Percentiles rank a stretch among this genome's conserved stretches.
These are phyloP conservation scores for Lupinus albus DNA, from an alignment of 306 rosid genomes.

Conservation along the genomic window DNA sequence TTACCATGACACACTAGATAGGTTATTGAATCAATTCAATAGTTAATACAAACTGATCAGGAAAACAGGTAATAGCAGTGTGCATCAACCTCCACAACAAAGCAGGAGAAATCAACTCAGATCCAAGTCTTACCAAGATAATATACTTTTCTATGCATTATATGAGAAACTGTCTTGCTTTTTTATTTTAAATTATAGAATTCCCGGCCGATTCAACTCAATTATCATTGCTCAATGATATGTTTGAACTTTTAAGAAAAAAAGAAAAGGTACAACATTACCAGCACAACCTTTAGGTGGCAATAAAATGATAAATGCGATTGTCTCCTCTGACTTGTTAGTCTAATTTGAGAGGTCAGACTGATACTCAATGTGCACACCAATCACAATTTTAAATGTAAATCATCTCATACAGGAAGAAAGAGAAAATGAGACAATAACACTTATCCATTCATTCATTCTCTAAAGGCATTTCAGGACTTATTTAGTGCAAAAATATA, in stretches of 20 bases:
- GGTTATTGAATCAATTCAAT: conserved; percentile 5
- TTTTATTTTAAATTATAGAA: not conserved
- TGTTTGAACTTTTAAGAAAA: not conserved
- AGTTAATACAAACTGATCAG: conserved; percentile 5
- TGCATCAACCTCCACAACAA: conserved; percentile 16
- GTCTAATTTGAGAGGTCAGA: too few species aligned
- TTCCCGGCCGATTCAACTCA: not conserved
- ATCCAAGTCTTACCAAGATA: not conserved
- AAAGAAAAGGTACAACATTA: not conserved
- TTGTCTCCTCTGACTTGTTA: too few species aligned
- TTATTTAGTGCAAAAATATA: not conserved
- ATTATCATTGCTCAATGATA: conserved; percentile 13
- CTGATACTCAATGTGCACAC: too few species aligned
- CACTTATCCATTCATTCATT: not conserved
- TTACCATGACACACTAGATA: conserved; percentile 11
- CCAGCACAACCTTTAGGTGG: not conserved
- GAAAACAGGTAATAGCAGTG: not conserved
- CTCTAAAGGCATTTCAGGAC: not conserved
- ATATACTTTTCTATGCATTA: not conserved
- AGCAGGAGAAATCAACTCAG: not conserved
- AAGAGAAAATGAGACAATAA: not conserved
- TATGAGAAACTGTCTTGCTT: not conserved
- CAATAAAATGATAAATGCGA: not conserved
- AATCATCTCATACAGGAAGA: conserved; percentile 28
- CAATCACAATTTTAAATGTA: not conserved